Conservation (phyloP, 2,329 filamentous ascomycete species). For the Aspergillus spinulosporus region DNA sequence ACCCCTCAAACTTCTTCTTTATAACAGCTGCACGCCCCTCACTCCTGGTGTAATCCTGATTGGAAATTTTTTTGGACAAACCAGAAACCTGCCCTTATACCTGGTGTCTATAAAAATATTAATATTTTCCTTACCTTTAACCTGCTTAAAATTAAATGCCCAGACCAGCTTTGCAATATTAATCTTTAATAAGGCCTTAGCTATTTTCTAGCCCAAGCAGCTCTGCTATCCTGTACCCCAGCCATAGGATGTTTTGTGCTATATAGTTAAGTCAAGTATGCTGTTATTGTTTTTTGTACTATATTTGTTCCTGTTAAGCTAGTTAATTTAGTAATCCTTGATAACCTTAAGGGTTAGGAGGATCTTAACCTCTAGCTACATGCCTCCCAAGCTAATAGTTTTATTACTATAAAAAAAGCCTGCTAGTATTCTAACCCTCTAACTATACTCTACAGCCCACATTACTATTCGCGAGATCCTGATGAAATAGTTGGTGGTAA, state of each 20-base stretch:
- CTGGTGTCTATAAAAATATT: conserved; percentile 2
- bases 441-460: conserved; percentile 4
- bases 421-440: conserved; percentile 17
- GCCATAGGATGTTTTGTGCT: conserved; percentile 4
- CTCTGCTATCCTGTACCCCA: conserved; percentile 5
- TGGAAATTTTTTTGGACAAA: conserved; percentile 7
- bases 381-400: conserved; percentile 9
- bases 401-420: conserved; percentile 7
- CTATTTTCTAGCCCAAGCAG: conserved; percentile 6
- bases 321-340: too few species aligned
- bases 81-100: conserved; percentile 3
- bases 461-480: conserved; percentile 5
- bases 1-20: conserved; percentile 2
- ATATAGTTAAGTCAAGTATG: not conserved
- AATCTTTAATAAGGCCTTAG: conserved; percentile 7
- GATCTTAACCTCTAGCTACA: conserved; percentile 7
- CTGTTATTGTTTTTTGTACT: not conserved
- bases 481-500: conserved; percentile 2
- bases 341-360: too few species aligned
- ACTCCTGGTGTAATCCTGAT: not conserved
- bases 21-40: not conserved
- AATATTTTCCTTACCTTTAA: not conserved
- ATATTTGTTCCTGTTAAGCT: not conserved
- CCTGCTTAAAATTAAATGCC: conserved; percentile 5
- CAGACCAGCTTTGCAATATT: conserved; percentile 6